A percentile compares a stretch with the other conserved stretches of the same genome.
phyloP scores from a whole-genome alignment of 2,329 filamentous ascomycete species.

The Dothideomycetes sp. region DNA sequence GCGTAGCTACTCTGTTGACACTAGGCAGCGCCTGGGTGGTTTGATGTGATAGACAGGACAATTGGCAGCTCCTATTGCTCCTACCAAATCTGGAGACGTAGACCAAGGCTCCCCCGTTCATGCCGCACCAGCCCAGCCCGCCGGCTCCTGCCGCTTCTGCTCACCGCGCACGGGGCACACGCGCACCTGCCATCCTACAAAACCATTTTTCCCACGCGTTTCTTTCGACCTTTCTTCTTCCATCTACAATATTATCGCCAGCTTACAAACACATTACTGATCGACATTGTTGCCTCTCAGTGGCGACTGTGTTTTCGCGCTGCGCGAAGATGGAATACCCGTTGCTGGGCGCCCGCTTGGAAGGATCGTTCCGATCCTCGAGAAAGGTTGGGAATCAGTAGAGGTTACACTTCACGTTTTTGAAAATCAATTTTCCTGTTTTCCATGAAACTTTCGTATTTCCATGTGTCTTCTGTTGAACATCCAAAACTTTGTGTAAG shows the following conservation, averaged over 20 bases:
- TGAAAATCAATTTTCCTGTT: not conserved
- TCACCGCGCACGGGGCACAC: constrained; percentile 9
- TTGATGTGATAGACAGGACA: not conserved
- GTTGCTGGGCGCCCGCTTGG: constrained; percentile 66
- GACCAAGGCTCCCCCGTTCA: constrained; percentile 12
- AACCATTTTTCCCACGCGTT: constrained; percentile 22
- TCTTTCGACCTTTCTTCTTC: constrained; percentile 33
- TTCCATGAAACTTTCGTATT: not conserved
- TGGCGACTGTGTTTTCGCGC: constrained; percentile 57
- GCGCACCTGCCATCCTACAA: not conserved
- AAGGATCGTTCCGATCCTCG: constrained; percentile 51
- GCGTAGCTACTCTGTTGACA: constrained; percentile 2
- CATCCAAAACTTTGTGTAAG: no score
- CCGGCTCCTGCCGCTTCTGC: constrained; percentile 12
- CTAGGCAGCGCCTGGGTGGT: not conserved
- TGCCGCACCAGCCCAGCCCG: constrained; percentile 1
- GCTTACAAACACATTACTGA: constrained; percentile 51
- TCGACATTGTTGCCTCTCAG: constrained; percentile 42
- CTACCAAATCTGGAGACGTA: constrained; percentile 17
- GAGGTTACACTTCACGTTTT: constrained; percentile 47
- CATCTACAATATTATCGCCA: constrained; percentile 47
- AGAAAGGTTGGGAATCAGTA: constrained; percentile 65
- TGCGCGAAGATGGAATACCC: constrained; percentile 57
- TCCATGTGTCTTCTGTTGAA: no score
- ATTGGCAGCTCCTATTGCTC: not conserved